Percentiles rank a stretch among this genome's conserved stretches.
These are phyloP conservation scores for Aspergillus floridensis DNA, from an alignment of 2,329 filamentous ascomycete species.

Conservation along the genomic window DNA sequence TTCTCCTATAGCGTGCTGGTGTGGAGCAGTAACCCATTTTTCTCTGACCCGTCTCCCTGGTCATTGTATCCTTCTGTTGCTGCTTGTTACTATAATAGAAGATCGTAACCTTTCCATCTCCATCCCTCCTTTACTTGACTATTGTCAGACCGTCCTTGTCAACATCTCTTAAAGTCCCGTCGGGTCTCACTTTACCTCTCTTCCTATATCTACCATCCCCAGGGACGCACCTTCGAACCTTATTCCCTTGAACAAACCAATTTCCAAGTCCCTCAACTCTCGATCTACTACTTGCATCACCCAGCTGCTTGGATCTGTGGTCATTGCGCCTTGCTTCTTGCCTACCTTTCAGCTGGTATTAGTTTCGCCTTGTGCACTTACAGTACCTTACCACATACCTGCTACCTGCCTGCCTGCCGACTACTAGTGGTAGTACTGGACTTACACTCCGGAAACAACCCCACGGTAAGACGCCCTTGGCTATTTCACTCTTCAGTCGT, in stretches of 20 bases:
- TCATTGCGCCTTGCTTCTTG: constrained; percentile 1
- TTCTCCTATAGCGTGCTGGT: constrained; percentile 38
- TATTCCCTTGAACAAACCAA: constrained; percentile 5
- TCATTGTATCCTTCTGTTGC: constrained; percentile 28
- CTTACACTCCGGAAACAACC: background rate
- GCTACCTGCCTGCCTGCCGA: background rate
- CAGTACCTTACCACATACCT: background rate
- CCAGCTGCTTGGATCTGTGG: constrained; percentile 1
- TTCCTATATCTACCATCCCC: constrained; percentile 21
- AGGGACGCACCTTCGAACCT: constrained; percentile 10
- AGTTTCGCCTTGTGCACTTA: background rate
- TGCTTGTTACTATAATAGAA: constrained; percentile 24
- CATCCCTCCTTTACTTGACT: constrained; percentile 13
- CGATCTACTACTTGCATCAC: background rate
- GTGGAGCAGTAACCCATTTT: constrained; percentile 31
- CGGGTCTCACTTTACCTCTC: constrained; percentile 4
- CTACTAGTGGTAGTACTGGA: background rate
- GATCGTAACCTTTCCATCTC: constrained; percentile 17
- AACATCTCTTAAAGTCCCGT: constrained; percentile 10
- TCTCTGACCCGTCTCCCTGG: constrained; percentile 36
- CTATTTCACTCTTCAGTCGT: background rate
- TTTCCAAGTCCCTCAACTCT: background rate
- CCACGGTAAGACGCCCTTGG: constrained; percentile 4
- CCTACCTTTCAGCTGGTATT: background rate
- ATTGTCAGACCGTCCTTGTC: constrained; percentile 12